Evolutionary conservation across 2,329 filamentous ascomycete genomes (phyloP), one percentile per base, ranked within the genome.

Genomic region (Ustilaginoidea virens): DNA sequence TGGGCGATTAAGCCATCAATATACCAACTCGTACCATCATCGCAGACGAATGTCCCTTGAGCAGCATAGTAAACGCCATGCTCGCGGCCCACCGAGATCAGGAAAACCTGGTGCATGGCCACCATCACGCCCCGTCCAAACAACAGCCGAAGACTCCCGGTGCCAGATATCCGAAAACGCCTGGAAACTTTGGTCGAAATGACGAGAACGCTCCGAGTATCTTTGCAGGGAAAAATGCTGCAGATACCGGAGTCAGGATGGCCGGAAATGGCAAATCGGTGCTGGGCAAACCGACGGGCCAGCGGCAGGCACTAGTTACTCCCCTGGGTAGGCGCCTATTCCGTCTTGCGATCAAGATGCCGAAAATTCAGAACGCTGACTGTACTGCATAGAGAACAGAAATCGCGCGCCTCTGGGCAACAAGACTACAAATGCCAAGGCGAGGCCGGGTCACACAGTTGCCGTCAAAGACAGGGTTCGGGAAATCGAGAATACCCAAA

Each of bases 381-480:
- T 27, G 24, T 24, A 16, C 2, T 26, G 12, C 28, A 27, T 26
- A 52, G 52, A 42, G 9, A 44, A 45, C 17, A 72, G 74, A 34
- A 75, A 63, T 34, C 74, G 87, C 44, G 85, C 86, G 21, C 80
- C 83, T 9, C 60, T 98, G 27, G 87, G 87, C 19, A 78, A 82
- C 63, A 98, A 98, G 56, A 96, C 87, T 2, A 96, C 90, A 29
- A 98, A 98, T 52, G 83, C 81, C 30, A 96, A 92, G 60, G 69
- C 76, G 34, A 71, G 63, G 47, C 65, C 63, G 28, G 66, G 74
- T 39, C 74, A 79, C 37, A 75, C 74, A 4, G 69, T 69, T 5
- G 74, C 69, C 17, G 74, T 68, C 18, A 77, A 74, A 42, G 59
- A 58, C 33, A 59, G 62, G 14, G 61, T 66, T 23, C 62, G 66